These are phyloP conservation scores for Capsella rubella DNA, from an alignment of 441 rosid genomes.

Conservation along the genomic window DNA sequence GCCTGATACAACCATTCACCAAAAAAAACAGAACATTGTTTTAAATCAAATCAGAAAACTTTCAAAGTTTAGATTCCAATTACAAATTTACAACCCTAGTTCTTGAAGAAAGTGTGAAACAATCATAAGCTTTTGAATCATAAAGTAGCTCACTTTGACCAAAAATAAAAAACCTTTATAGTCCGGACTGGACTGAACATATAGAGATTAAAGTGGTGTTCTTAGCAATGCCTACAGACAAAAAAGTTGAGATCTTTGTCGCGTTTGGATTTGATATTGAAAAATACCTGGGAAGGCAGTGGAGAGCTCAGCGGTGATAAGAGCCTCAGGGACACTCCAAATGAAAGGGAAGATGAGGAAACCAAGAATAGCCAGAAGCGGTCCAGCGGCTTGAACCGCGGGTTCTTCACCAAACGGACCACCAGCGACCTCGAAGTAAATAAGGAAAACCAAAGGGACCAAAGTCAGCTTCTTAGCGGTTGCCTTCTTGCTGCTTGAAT, in stretches of 20 bases:
- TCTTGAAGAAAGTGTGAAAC: background rate
- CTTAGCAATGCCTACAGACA: constrained; percentile 9
- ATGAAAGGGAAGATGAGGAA: constrained; percentile 65
- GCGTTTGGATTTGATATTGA: background rate
- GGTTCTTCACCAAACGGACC: constrained; percentile 90
- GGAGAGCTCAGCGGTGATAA: constrained; percentile 70
- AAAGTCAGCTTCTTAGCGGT: constrained; percentile 60
- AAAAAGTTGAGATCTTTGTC: constrained; percentile 12
- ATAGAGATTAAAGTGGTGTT: background rate
- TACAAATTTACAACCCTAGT: background rate
- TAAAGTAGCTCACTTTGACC: constrained; percentile 19
- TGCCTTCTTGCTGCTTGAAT: background rate
- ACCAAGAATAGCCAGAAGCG: constrained; percentile 68
- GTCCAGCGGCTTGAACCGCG: constrained; percentile 76
- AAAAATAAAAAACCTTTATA: background rate
- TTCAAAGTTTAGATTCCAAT: background rate
- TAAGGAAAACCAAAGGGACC: constrained; percentile 80
- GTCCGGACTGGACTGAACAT: no score
- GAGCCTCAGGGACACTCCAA: constrained; percentile 71
- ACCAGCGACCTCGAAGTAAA: constrained; percentile 89
- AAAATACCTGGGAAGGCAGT: constrained; percentile 63
- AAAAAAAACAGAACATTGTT: background rate
- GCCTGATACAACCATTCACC: constrained; percentile 40
- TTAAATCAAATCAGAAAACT: background rate
- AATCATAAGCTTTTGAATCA: background rate